Evolutionary conservation across 1,284 basidiomycete species (phyloP).

Genomic region (Pholiota adiposa): DNA sequence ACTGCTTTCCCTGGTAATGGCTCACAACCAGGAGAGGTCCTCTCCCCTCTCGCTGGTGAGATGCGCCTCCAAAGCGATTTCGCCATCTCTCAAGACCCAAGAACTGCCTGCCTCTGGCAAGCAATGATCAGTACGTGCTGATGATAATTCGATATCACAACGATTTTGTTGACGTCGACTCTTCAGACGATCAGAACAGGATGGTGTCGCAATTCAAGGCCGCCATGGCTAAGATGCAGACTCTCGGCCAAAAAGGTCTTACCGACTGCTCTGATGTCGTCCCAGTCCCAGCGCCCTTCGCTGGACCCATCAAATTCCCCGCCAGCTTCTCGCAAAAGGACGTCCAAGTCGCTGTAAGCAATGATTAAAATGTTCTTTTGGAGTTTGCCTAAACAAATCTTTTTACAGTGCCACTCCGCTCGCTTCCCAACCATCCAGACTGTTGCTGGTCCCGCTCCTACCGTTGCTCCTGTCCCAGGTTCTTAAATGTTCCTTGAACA

Average conservation of each 20-base stretch:
- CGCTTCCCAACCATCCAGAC: constrained; percentile 1
- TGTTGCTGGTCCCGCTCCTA: constrained; percentile 5
- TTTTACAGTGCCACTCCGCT: background rate
- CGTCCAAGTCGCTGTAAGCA: constrained; percentile 7
- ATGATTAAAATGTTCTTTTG: background rate
- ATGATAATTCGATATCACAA: background rate
- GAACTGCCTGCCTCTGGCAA: constrained; percentile 14
- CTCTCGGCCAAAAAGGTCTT: constrained; percentile 23
- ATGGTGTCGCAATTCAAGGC: constrained; percentile 32
- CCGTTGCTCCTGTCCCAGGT: constrained; percentile 2
- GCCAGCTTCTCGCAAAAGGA: constrained; percentile 4
- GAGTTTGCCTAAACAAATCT: background rate
- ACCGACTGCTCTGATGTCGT: constrained; percentile 31
- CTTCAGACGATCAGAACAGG: constrained; percentile 24
- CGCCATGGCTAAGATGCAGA: constrained; percentile 29
- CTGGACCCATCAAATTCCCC: constrained; percentile 11
- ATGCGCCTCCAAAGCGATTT: constrained; percentile 31
- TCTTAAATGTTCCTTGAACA: background rate
- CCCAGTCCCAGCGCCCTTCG: constrained; percentile 10
- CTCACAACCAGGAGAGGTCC: constrained; percentile 20
- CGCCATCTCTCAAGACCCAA: constrained; percentile 19
- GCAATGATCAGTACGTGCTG: constrained; percentile 9
- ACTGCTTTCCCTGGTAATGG: constrained; percentile 23
- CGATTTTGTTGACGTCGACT: background rate
- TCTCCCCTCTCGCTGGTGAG: constrained; percentile 23